phyloP scores from a whole-genome alignment of 768 basidiomycete genomes.

The Mycena leptocephala region DNA sequence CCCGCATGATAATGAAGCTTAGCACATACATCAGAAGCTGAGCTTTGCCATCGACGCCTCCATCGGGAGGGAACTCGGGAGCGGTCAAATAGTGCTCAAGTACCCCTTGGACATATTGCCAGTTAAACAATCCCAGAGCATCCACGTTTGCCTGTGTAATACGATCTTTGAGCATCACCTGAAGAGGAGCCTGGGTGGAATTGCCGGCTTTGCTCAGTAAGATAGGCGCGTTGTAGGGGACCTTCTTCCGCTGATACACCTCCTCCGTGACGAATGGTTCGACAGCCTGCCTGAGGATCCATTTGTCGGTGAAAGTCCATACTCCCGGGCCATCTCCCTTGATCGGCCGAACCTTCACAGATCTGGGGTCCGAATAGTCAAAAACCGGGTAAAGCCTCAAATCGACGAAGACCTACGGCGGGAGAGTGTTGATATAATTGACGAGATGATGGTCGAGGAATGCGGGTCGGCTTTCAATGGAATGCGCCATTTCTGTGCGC shows the following conservation, averaged over 20 bases:
- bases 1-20: background rate
- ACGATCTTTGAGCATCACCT: background rate
- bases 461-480: constrained; percentile 26
- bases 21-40: constrained; percentile 8
- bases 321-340: background rate
- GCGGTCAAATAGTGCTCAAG: no score
- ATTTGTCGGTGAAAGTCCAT: constrained; percentile 26
- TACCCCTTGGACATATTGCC: background rate
- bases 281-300: constrained; percentile 31
- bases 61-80: no score
- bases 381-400: background rate
- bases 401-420: constrained; percentile 19
- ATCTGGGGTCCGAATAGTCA: background rate
- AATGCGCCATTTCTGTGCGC: constrained; percentile 29
- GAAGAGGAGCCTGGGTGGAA: background rate
- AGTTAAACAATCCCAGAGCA: background rate
- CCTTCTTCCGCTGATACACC: background rate
- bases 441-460: constrained; percentile 27
- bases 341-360: background rate
- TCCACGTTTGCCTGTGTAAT: constrained; percentile 5
- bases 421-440: constrained; percentile 14
- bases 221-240: background rate
- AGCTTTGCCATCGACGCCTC: no score
- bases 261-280: no score
- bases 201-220: background rate